Conservation (phyloP, 306 rosid genomes). For the Cucurbita maxima region DNA sequence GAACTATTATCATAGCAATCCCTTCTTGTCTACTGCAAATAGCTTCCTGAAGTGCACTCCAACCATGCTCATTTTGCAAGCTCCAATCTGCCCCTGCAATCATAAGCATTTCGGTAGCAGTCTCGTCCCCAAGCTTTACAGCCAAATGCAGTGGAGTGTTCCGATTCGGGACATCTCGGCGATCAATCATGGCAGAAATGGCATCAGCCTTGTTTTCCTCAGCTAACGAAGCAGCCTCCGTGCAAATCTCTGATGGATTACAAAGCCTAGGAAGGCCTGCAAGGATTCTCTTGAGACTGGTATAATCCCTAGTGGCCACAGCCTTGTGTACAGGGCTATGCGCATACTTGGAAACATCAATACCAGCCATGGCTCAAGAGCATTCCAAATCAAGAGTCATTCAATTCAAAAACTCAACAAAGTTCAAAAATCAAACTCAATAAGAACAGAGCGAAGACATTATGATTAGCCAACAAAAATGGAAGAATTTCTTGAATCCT, state of each 20-base stretch:
- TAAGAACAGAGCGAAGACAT: constrained; percentile 9
- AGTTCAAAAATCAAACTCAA: constrained; percentile 8
- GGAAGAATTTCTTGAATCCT: constrained; percentile 14
- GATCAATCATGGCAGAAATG: constrained; percentile 59
- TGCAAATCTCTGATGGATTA: constrained; percentile 50
- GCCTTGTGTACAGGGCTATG: constrained; percentile 94
- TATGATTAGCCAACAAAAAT: constrained; percentile 21
- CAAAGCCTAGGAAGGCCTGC: constrained; percentile 48
- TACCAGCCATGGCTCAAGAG: constrained; percentile 50
- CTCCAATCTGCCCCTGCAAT: constrained; percentile 97
- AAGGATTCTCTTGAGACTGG: constrained; percentile 47
- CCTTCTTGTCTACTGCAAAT: constrained; percentile 76
- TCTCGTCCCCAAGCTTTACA: constrained; percentile 69
- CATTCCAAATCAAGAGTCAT: constrained; percentile 10
- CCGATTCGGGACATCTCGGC: constrained; percentile 81
- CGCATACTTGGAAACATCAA: constrained; percentile 50
- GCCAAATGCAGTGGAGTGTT: constrained; percentile 95
- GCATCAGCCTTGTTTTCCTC: constrained; percentile 93
- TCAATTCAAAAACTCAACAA: constrained; percentile 8
- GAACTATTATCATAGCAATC: constrained; percentile 65
- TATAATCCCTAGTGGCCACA: constrained; percentile 56
- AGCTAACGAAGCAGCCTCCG: constrained; percentile 44
- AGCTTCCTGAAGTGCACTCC: constrained; percentile 99
- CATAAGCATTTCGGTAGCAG: constrained; percentile 80
- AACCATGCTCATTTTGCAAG: constrained; percentile 93